Evolutionary conservation across 2,329 filamentous ascomycete genomes (phyloP).

Genomic region (Calonectria pteridis): DNA sequence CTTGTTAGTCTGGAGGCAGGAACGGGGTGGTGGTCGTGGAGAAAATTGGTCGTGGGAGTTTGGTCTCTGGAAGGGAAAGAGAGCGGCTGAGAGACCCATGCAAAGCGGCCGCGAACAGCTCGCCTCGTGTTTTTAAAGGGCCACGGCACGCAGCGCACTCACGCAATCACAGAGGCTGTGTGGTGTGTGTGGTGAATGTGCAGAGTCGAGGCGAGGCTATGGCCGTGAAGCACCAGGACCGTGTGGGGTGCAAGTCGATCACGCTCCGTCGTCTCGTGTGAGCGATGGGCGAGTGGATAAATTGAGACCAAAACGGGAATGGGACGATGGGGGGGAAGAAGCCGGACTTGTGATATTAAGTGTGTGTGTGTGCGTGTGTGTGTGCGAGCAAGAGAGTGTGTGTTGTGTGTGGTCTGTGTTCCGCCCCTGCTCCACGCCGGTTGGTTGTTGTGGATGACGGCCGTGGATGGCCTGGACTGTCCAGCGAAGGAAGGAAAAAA

Average conservation of each 20-base stretch:
- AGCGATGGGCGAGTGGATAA: slow-evolving; percentile 9
- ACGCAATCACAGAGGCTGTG: slow-evolving; percentile 25
- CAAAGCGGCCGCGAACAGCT: neutral
- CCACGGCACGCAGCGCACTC: slow-evolving; percentile 1
- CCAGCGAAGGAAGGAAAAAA: neutral
- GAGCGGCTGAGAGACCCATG: neutral
- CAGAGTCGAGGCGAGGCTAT: neutral
- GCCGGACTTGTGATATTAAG: slow-evolving; percentile 7
- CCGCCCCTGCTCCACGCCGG: neutral
- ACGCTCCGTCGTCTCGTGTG: slow-evolving; percentile 24
- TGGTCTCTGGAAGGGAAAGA: neutral
- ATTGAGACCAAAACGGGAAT: slow-evolving; percentile 9
- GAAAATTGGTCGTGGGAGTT: neutral
- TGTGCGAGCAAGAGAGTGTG: neutral
- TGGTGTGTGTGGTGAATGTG: neutral
- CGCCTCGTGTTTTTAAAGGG: neutral
- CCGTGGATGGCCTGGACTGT: neutral
- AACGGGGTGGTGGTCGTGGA: neutral
- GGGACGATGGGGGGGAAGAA: slow-evolving; percentile 6
- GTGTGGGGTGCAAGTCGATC: slow-evolving; percentile 24
- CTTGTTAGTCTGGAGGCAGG: slow-evolving; percentile 1
- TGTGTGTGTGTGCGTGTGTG: neutral
- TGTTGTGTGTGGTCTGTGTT: slow-evolving; percentile 11
- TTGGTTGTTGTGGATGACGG: slow-evolving; percentile 4
- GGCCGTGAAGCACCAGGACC: slow-evolving; percentile 16